These are phyloP conservation scores for Fusarium setosum DNA, from an alignment of 2,329 filamentous ascomycete species.

Conservation along the genomic window DNA sequence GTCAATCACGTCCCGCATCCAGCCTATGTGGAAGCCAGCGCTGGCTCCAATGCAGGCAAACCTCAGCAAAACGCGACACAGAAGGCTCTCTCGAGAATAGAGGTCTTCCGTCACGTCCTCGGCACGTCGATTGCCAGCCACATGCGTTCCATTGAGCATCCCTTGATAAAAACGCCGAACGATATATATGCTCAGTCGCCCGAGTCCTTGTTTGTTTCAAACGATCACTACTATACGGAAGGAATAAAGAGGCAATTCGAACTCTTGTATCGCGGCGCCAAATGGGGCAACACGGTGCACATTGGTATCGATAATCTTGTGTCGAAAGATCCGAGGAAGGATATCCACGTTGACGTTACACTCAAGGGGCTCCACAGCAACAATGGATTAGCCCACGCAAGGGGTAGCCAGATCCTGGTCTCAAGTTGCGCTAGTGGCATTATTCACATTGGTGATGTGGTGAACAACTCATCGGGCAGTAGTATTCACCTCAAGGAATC, in stretches of 20 bases:
- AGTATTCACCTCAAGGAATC: slow-evolving; percentile 43
- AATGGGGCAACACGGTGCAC: slow-evolving; percentile 63
- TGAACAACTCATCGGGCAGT: slow-evolving; percentile 26
- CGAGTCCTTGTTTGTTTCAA: slow-evolving; percentile 66
- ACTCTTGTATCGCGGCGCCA: slow-evolving; percentile 51
- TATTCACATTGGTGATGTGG: slow-evolving; percentile 56
- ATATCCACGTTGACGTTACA: slow-evolving; percentile 52
- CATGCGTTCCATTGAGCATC: slow-evolving; percentile 64
- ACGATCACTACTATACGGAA: slow-evolving; percentile 66
- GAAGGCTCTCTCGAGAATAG: slow-evolving; percentile 63
- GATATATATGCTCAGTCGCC: slow-evolving; percentile 63
- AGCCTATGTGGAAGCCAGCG: slow-evolving; percentile 41
- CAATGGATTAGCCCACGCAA: slow-evolving; percentile 67
- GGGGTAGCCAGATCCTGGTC: slow-evolving; percentile 58
- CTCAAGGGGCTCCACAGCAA: slow-evolving; percentile 60
- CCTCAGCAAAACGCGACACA: slow-evolving; percentile 35
- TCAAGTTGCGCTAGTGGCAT: slow-evolving; percentile 57
- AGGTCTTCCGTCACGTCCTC: slow-evolving; percentile 66
- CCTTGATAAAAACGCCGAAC: slow-evolving; percentile 67
- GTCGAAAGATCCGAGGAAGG: slow-evolving; percentile 34
- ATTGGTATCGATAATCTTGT: slow-evolving; percentile 49
- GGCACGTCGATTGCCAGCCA: slow-evolving; percentile 55
- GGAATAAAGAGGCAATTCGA: slow-evolving; percentile 61
- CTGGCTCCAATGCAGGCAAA: slow-evolving; percentile 18
- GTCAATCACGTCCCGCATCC: slow-evolving; percentile 69